Conservation (phyloP, 1,139 yeast genomes). For the Debaryomyces coudertii region DNA sequence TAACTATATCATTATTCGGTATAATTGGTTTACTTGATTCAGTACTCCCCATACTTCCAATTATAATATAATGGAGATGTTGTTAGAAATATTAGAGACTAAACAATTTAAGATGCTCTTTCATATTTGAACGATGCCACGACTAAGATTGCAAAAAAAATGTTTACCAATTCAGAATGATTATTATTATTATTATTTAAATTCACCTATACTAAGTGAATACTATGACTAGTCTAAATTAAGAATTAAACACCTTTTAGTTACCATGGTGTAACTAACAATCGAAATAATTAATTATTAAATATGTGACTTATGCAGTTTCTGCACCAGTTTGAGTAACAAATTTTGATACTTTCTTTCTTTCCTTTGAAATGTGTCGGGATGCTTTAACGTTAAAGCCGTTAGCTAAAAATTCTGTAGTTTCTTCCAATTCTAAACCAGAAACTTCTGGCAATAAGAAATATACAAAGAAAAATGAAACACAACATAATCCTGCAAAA, state of each 20-base stretch:
- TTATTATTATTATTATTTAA: not conserved
- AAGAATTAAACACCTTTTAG: constrained; percentile 1
- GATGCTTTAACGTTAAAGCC: constrained; percentile 87
- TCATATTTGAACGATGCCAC: constrained; percentile 6
- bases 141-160: constrained; percentile 5
- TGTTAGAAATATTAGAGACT: not conserved
- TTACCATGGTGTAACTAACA: no score
- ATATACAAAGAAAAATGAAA: constrained; percentile 72
- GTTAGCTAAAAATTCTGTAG: constrained; percentile 72
- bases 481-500: constrained; percentile 77
- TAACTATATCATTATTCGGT: not conserved
- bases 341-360: constrained; percentile 33
- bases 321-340: constrained; percentile 11
- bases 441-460: constrained; percentile 92
- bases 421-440: constrained; percentile 88
- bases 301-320: not conserved
- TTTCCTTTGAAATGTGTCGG: constrained; percentile 57
- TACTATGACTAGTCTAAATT: constrained; percentile 5
- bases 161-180: not conserved
- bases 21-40: not conserved
- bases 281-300: not conserved
- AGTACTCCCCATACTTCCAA: constrained; percentile 5
- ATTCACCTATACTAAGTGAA: not conserved
- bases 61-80: not conserved
- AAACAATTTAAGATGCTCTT: not conserved